These are phyloP conservation scores for Aurantiochytrium sp. DNA, from an alignment of 108 stramenopile species.

Conservation along the genomic window DNA sequence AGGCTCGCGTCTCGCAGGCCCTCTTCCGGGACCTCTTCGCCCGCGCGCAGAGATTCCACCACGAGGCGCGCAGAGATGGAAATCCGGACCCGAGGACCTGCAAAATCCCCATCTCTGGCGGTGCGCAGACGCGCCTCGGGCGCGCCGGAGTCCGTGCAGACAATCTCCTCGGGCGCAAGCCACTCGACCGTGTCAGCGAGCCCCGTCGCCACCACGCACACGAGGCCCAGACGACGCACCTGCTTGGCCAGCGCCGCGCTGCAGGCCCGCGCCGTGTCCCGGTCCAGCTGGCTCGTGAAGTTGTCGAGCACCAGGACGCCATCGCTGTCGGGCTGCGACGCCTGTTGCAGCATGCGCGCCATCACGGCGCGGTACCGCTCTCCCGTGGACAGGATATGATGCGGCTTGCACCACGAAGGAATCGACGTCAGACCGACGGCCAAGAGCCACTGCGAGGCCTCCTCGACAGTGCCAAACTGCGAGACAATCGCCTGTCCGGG, in stretches of 20 bases:
- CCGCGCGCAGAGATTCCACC: not conserved
- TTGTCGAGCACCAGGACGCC: not conserved
- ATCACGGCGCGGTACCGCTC: not conserved
- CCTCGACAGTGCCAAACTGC: not conserved
- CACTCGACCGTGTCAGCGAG: not conserved
- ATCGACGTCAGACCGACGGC: not conserved
- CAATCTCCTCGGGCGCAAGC: not conserved
- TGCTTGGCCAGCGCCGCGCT: not conserved
- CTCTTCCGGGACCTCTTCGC: not conserved
- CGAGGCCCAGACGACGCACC: not conserved
- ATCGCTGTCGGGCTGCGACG: not conserved
- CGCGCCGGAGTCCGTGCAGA: too few species aligned
- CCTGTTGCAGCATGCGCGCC: not conserved
- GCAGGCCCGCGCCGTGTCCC: not conserved
- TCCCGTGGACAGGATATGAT: constrained; percentile 19
- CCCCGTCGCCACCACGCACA: not conserved
- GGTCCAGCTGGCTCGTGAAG: constrained; percentile 2
- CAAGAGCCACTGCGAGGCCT: constrained; percentile 13
- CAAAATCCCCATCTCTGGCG: not conserved
- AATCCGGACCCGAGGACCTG: not conserved
- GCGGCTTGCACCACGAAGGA: constrained; percentile 31
- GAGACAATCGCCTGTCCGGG: not conserved
- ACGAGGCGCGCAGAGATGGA: not conserved
- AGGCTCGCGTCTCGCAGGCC: not conserved
- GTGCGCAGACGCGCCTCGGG: not conserved